phyloP scores from a whole-genome alignment of 805 yeast species.

The Vanderwaltozyma verrucispora region DNA sequence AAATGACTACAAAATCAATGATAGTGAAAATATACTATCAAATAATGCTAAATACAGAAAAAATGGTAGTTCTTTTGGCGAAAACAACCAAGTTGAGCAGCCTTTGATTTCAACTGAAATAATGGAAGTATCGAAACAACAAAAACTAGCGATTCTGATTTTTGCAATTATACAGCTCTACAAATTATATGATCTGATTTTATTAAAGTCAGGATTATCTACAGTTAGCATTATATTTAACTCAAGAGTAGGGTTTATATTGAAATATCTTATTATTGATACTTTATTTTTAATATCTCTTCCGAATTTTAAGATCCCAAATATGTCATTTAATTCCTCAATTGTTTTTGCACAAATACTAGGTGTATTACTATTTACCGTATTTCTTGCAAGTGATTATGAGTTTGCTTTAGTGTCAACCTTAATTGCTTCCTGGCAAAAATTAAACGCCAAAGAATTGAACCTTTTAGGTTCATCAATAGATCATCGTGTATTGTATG shows the following conservation, averaged over 20 bases:
- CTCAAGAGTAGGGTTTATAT: constrained; percentile 47
- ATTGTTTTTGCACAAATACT: constrained; percentile 41
- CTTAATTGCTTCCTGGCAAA: constrained; percentile 35
- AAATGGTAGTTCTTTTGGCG: neutral
- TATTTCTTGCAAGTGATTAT: constrained; percentile 43
- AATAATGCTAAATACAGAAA: neutral
- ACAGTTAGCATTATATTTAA: constrained; percentile 29
- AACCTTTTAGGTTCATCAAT: constrained; percentile 43
- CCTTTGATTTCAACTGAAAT: constrained; percentile 55
- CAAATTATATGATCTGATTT: constrained; percentile 63
- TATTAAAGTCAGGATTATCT: constrained; percentile 39
- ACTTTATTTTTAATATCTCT: constrained; percentile 57
- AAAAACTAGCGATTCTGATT: constrained; percentile 53
- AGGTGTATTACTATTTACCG: constrained; percentile 38
- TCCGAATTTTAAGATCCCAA: constrained; percentile 68
- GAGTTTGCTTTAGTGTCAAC: constrained; percentile 37
- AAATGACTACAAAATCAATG: neutral
- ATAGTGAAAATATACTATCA: neutral
- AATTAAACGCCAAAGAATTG: constrained; percentile 36
- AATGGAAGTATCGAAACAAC: constrained; percentile 68
- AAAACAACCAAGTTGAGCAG: constrained; percentile 1
- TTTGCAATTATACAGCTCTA: constrained; percentile 75
- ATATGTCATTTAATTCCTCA: constrained; percentile 54
- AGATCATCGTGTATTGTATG: constrained; percentile 15
- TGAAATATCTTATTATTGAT: constrained; percentile 68